Conservation (phyloP, 208 protist species). For the Trypanosoma platydactyli region DNA sequence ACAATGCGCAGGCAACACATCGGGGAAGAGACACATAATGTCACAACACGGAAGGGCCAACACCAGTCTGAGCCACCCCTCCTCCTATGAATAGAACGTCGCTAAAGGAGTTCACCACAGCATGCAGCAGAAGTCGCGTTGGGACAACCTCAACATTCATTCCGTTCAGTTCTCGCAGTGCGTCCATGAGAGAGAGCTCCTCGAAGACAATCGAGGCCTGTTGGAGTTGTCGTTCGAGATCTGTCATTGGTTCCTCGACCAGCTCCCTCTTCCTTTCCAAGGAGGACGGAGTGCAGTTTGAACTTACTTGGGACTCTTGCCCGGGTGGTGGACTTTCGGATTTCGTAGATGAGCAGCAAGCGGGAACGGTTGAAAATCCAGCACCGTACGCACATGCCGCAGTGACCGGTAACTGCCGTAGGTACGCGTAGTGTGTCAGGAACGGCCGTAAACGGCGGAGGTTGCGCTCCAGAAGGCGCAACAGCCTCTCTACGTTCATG, state of each 20-base stretch:
- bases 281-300: too few relatives aligned
- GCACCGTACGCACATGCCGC: too few relatives aligned
- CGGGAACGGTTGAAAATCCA: too few relatives aligned
- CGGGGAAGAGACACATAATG: not conserved
- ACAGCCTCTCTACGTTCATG: conserved; percentile 57
- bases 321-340: too few relatives aligned
- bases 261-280: not conserved
- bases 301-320: too few relatives aligned
- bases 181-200: conserved; percentile 43
- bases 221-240: conserved; percentile 52
- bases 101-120: conserved; percentile 80
- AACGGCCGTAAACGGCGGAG: conserved; percentile 69
- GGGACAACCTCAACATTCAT: conserved; percentile 52
- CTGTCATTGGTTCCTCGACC: not conserved
- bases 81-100: conserved; percentile 62
- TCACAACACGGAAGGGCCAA: not conserved
- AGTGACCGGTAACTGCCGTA: conserved; percentile 31
- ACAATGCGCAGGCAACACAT: too few relatives aligned
- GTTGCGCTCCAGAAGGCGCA: conserved; percentile 73
- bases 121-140: conserved; percentile 72
- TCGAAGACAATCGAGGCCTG: conserved; percentile 62
- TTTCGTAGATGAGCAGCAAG: too few relatives aligned
- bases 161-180: conserved; percentile 48
- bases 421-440: conserved; percentile 50
- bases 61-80: conserved; percentile 6